These are phyloP conservation scores for Calonectria ilicicola DNA, from an alignment of 2,329 filamentous ascomycete genomes.

Conservation along the genomic window DNA sequence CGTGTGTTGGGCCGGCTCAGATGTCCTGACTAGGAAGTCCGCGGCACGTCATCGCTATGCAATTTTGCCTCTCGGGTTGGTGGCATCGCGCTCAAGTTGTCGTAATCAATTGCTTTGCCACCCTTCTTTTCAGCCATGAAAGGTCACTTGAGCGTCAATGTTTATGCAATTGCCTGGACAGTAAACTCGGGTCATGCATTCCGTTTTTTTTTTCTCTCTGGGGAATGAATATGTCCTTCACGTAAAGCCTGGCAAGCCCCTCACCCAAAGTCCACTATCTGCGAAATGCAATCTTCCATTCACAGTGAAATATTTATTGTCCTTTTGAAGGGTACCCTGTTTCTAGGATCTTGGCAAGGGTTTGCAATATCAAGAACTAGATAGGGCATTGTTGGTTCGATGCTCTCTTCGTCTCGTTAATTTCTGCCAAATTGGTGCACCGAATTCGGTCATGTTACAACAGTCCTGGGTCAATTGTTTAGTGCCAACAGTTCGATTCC, in stretches of 20 bases:
- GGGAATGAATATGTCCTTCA: neutral
- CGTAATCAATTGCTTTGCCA: neutral
- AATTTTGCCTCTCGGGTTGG: neutral
- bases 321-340: neutral
- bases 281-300: neutral
- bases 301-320: neutral
- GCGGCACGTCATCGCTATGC: neutral
- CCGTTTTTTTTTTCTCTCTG: neutral
- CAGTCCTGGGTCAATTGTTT: neutral
- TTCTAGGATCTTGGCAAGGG: neutral
- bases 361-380: neutral
- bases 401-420: neutral
- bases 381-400: neutral
- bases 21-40: neutral
- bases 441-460: neutral
- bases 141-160: neutral
- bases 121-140: neutral
- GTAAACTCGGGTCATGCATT: neutral
- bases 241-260: neutral
- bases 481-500: constrained; percentile 2
- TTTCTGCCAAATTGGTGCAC: constrained; percentile 7
- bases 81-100: neutral
- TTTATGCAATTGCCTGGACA: neutral
- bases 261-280: neutral
- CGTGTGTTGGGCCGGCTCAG: neutral